phyloP scores from a whole-genome alignment of 345 rosid genomes.

The Eucalyptus curtisii region DNA sequence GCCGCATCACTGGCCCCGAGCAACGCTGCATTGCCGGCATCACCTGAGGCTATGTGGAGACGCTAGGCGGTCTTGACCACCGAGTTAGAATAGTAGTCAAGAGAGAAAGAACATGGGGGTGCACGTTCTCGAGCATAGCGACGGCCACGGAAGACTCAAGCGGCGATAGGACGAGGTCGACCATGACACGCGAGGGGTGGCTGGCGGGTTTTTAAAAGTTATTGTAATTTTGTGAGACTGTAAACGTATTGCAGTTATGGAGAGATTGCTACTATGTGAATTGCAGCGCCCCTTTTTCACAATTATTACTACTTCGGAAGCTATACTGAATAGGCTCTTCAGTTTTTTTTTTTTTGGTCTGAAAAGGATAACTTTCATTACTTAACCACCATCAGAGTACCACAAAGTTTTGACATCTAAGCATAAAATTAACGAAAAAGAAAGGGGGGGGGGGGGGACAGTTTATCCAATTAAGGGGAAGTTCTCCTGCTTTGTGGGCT shows the following conservation, averaged over 20 bases:
- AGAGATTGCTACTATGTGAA: not conserved
- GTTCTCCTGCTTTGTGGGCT: too few species aligned
- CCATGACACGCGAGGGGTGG: not conserved
- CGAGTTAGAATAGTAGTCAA: not conserved
- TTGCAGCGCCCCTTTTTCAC: not conserved
- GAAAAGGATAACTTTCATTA: too few species aligned
- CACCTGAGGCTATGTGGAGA: not conserved
- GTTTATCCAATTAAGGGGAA: too few species aligned
- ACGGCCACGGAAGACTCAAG: not conserved
- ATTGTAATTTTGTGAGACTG: not conserved
- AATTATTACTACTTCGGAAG: rapidly evolving
- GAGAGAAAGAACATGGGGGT: not conserved
- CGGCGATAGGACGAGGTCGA: not conserved
- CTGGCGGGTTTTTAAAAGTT: not conserved
- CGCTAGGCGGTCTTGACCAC: not conserved
- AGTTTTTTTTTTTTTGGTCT: too few species aligned
- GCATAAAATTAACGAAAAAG: too few species aligned
- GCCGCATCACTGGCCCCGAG: rapidly evolving
- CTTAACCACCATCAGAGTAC: too few species aligned
- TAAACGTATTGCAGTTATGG: not conserved
- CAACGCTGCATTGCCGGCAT: not conserved
- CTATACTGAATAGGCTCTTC: too few species aligned
- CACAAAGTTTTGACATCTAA: too few species aligned
- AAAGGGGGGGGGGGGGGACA: too few species aligned
- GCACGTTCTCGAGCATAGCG: not conserved